Evolutionary conservation across 768 basidiomycete genomes (phyloP).

Genomic region (Postia placenta): DNA sequence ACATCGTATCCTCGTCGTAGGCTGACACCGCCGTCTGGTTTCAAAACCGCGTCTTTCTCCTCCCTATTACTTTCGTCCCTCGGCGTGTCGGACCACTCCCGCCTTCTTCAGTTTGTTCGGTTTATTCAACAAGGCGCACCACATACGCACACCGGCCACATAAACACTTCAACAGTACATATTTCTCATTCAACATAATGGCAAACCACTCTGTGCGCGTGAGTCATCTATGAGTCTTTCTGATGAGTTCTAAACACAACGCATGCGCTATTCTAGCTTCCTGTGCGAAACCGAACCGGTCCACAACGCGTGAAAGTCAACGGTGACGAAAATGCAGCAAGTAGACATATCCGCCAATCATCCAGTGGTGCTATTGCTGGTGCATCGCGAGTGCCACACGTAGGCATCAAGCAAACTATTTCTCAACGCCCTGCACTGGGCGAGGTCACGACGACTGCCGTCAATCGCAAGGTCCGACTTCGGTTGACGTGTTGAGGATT

Average conservation of each 20-base stretch:
- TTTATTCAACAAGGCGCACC: conserved; percentile 16
- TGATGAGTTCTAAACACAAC: conserved; percentile 10
- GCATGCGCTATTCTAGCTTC: conserved; percentile 39
- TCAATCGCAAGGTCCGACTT: conserved; percentile 62
- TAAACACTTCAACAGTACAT: conserved; percentile 14
- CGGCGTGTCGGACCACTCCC: conserved; percentile 22
- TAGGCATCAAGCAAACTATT: conserved; percentile 46
- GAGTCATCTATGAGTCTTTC: not conserved
- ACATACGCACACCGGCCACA: conserved; percentile 9
- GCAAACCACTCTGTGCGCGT: conserved; percentile 5
- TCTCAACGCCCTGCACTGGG: conserved; percentile 65
- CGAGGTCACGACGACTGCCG: conserved; percentile 74
- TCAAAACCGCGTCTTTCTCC: conserved; percentile 14
- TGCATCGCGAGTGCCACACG: conserved; percentile 43
- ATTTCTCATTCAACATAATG: conserved; percentile 2
- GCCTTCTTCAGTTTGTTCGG: conserved; percentile 29
- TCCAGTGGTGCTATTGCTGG: conserved; percentile 43
- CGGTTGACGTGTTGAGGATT: not conserved
- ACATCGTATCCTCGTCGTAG: conserved; percentile 25
- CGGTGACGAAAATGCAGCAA: conserved; percentile 74
- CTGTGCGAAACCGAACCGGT: conserved; percentile 58
- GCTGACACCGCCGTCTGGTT: conserved; percentile 27
- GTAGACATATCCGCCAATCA: conserved; percentile 57
- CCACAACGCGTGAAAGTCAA: conserved; percentile 57
- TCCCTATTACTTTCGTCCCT: conserved; percentile 17